Evolutionary conservation across 352 stramenopile genomes (phyloP).

Genomic region (Globisporangium nunn): DNA sequence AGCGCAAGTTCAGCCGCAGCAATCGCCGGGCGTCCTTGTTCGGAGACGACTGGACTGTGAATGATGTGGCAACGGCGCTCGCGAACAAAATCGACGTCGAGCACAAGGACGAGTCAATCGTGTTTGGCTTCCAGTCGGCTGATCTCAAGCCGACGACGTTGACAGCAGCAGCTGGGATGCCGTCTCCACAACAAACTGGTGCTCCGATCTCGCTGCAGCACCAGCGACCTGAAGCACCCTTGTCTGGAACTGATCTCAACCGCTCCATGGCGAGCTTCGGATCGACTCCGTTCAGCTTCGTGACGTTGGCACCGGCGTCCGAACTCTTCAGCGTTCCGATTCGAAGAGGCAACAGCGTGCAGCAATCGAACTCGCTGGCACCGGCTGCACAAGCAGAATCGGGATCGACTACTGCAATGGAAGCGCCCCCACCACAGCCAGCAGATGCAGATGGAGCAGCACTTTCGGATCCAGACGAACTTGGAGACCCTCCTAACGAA

Average conservation of each 20-base stretch:
- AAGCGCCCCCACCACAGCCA: neutral
- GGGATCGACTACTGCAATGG: neutral
- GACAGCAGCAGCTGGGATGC: no score
- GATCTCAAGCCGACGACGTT: neutral
- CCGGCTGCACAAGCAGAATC: neutral
- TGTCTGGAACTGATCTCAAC: neutral
- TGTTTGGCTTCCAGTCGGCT: slow-evolving; percentile 3
- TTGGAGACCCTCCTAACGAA: neutral
- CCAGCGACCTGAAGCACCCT: neutral
- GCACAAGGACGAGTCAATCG: neutral
- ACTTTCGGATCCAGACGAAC: neutral
- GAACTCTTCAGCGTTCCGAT: neutral
- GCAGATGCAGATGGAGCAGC: neutral
- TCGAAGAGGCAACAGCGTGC: neutral
- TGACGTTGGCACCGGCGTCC: neutral
- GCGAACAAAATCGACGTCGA: slow-evolving; percentile 3
- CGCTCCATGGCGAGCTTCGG: neutral
- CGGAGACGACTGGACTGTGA: slow-evolving; percentile 2
- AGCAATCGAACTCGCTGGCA: neutral
- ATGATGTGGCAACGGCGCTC: neutral
- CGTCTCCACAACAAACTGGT: neutral
- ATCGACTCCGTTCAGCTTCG: neutral
- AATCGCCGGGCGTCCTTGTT: slow-evolving; percentile 5
- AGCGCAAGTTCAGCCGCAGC: slow-evolving; percentile 3
- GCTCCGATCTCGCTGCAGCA: neutral